phyloP scores from a whole-genome alignment of 2,329 filamentous ascomycete species.

The Dactylellina leptospora region DNA sequence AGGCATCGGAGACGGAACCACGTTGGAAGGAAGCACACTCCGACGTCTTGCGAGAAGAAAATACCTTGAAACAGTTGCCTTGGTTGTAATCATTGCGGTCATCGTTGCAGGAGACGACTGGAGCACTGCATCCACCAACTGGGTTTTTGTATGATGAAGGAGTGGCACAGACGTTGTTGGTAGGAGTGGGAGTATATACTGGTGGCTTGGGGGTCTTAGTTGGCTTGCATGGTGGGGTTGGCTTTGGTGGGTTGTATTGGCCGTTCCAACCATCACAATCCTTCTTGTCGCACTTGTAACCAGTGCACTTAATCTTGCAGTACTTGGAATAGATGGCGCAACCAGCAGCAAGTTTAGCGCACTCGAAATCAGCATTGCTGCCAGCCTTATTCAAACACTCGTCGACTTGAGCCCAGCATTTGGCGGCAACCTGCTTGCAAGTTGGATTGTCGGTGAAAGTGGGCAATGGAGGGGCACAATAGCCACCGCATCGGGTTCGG shows the following conservation, averaged over 20 bases:
- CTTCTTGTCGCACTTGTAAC: constrained; percentile 41
- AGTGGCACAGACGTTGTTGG: constrained; percentile 35
- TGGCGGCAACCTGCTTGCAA: constrained; percentile 23
- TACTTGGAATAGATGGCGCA: constrained; percentile 43
- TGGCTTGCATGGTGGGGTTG: constrained; percentile 26
- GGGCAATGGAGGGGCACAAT: constrained; percentile 46
- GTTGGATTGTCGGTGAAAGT: constrained; percentile 45
- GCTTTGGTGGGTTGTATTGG: constrained; percentile 34
- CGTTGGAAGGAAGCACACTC: constrained; percentile 34
- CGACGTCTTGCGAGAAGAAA: constrained; percentile 22
- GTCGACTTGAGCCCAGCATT: constrained; percentile 41
- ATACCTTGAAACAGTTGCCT: constrained; percentile 48
- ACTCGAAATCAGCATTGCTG: not conserved
- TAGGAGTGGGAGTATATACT: constrained; percentile 26
- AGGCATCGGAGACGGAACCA: constrained; percentile 19
- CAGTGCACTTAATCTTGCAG: constrained; percentile 37
- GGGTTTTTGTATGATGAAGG: constrained; percentile 38
- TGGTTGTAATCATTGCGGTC: constrained; percentile 22
- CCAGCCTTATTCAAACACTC: constrained; percentile 21
- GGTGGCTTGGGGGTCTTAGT: constrained; percentile 33
- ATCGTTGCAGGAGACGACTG: constrained; percentile 49
- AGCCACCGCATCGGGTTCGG: constrained; percentile 45
- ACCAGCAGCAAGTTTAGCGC: constrained; percentile 9
- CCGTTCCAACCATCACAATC: constrained; percentile 49
- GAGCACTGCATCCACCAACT: constrained; percentile 35